phyloP scores from a whole-genome alignment of 768 basidiomycete species.

The Tulasnella sp. region DNA sequence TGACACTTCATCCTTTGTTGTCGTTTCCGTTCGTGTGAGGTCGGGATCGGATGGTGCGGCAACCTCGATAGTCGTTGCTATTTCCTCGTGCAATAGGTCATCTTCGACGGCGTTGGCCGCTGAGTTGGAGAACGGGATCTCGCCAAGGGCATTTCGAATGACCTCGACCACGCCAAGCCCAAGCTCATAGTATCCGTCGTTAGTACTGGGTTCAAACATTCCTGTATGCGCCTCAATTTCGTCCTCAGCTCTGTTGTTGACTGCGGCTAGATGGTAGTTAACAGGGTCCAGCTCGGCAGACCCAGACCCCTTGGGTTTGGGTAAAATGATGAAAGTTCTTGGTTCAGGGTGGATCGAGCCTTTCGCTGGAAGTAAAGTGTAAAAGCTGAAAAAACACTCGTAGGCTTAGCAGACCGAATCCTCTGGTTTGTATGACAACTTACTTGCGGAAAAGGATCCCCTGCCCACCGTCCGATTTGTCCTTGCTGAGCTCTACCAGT shows the following conservation, averaged over 20 bases:
- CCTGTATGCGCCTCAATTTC: constrained; percentile 81
- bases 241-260: constrained; percentile 60
- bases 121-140: constrained; percentile 6
- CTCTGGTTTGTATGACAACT: not conserved
- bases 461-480: constrained; percentile 29
- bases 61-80: not conserved
- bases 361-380: constrained; percentile 64
- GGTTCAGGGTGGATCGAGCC: constrained; percentile 47
- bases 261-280: constrained; percentile 51
- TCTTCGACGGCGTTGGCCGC: constrained; percentile 6
- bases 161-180: constrained; percentile 41
- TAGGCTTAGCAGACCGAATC: constrained; percentile 11
- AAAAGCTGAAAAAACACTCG: constrained; percentile 49
- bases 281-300: constrained; percentile 32
- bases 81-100: not conserved
- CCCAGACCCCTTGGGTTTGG: constrained; percentile 38
- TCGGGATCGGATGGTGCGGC: not conserved
- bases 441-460: constrained; percentile 64
- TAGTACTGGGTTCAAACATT: constrained; percentile 75
- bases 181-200: constrained; percentile 86
- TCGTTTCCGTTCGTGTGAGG: not conserved
- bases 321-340: constrained; percentile 75
- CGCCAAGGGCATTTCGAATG: constrained; percentile 12
- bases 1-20: not conserved
- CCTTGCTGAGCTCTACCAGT: constrained; percentile 52